Conservation (phyloP, 208 protist genomes). For the Leishmania lainsoni region DNA sequence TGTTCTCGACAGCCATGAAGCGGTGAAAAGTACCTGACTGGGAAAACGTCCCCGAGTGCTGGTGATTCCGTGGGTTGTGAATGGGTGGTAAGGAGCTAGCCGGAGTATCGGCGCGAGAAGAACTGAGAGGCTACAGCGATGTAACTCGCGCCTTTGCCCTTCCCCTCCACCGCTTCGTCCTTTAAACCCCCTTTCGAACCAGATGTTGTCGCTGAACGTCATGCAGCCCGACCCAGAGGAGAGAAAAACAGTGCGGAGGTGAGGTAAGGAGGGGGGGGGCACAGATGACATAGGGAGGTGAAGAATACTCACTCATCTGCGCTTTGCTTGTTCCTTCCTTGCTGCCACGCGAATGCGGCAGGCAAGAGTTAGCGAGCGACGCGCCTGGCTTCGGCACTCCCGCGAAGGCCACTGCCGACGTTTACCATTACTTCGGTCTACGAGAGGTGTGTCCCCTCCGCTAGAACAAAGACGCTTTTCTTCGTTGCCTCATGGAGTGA, state of each 20-base stretch:
- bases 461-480: no score
- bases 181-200: neutral
- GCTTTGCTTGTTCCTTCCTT: neutral
- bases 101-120: neutral
- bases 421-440: neutral
- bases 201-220: neutral
- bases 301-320: neutral
- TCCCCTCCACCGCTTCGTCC: neutral
- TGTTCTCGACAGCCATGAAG: neutral
- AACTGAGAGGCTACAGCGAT: neutral
- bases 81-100: neutral
- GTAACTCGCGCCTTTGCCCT: neutral
- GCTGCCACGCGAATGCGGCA: neutral
- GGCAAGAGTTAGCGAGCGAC: no score
- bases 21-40: neutral
- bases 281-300: no score
- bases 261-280: no score
- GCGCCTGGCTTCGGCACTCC: neutral
- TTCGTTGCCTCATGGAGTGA: no score
- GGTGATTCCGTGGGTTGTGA: neutral
- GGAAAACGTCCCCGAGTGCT: neutral
- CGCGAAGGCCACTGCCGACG: neutral
- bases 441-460: neutral
- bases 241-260: slow-evolving; percentile 1
- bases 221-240: neutral